Evolutionary conservation across 768 basidiomycete genomes (phyloP).

Genomic region (Naganishia vaughanmartiniae): DNA sequence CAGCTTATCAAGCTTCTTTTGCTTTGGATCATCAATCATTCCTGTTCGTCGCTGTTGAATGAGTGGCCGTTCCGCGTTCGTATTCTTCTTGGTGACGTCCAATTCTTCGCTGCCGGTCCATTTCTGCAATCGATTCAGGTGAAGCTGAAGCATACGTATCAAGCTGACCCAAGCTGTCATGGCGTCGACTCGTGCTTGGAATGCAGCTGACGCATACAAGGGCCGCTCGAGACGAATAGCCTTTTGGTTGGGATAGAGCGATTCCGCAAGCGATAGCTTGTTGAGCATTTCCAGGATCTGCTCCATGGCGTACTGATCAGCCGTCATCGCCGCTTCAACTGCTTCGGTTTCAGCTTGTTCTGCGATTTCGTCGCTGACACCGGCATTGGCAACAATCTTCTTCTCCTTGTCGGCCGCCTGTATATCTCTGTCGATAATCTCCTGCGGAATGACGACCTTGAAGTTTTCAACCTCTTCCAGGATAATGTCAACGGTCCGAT

Average conservation of each 20-base stretch:
- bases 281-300: conserved; percentile 59
- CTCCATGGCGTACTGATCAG: conserved; percentile 42
- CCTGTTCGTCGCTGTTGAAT: conserved; percentile 37
- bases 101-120: conserved; percentile 94
- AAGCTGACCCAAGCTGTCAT: conserved; percentile 91
- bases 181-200: conserved; percentile 80
- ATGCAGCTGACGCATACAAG: conserved; percentile 62
- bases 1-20: conserved; percentile 26
- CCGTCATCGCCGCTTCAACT: conserved; percentile 50
- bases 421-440: conserved; percentile 12
- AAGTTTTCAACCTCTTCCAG: conserved; percentile 81
- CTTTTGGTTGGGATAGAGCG: conserved; percentile 79
- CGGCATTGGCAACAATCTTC: conserved; percentile 26
- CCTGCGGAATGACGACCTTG: conserved; percentile 58
- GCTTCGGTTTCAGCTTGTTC: conserved; percentile 62
- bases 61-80: conserved; percentile 59
- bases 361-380: conserved; percentile 26
- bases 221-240: conserved; percentile 77
- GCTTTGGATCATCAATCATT: conserved; percentile 24
- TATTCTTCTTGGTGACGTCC: conserved; percentile 77
- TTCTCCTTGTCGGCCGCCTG: conserved; percentile 40
- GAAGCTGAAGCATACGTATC: conserved; percentile 74
- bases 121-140: conserved; percentile 73
- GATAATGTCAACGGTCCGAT: conserved; percentile 74
- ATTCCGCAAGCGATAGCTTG: conserved; percentile 75